Conservation (phyloP, 1,284 basidiomycete genomes). For the Moniliella sp. region DNA sequence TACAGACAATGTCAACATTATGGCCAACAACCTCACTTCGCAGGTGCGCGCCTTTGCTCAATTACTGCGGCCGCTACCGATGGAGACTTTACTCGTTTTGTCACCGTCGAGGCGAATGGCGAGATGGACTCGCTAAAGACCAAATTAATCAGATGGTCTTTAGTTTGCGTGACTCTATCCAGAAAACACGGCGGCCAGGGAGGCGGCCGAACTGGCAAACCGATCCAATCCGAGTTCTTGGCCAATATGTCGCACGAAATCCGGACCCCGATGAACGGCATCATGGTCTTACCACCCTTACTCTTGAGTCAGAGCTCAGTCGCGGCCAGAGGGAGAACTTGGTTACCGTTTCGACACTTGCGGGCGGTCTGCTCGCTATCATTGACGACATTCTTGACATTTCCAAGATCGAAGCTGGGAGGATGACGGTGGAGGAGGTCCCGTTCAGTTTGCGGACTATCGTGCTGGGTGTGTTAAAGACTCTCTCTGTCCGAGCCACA, state of each 20-base stretch:
- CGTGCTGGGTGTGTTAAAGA: conserved; percentile 92
- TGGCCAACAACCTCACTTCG: conserved; percentile 65
- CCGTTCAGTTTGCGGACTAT: conserved; percentile 87
- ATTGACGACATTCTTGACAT: conserved; percentile 38
- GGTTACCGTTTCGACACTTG: conserved; percentile 77
- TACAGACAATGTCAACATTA: conserved; percentile 47
- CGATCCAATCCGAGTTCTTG: conserved; percentile 35
- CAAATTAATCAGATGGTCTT: conserved; percentile 99
- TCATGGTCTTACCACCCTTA: conserved; percentile 8
- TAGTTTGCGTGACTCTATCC: conserved; percentile 89
- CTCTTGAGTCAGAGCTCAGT: neutral
- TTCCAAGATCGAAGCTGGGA: conserved; percentile 36
- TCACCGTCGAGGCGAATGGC: conserved; percentile 90
- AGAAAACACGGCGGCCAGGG: conserved; percentile 51
- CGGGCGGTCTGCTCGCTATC: conserved; percentile 49
- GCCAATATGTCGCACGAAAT: conserved; percentile 37
- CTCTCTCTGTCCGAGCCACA: conserved; percentile 84
- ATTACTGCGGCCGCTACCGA: conserved; percentile 96
- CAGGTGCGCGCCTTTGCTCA: conserved; percentile 98
- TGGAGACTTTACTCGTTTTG: conserved; percentile 94
- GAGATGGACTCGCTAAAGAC: conserved; percentile 99
- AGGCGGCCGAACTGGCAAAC: conserved; percentile 40
- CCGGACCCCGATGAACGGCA: conserved; percentile 35
- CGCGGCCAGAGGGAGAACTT: conserved; percentile 43
- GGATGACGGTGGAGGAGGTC: conserved; percentile 52